Base-by-base conservation (phyloP, 2,329 filamentous ascomycete genomes). In the Bipolaris gigantea region DNA sequence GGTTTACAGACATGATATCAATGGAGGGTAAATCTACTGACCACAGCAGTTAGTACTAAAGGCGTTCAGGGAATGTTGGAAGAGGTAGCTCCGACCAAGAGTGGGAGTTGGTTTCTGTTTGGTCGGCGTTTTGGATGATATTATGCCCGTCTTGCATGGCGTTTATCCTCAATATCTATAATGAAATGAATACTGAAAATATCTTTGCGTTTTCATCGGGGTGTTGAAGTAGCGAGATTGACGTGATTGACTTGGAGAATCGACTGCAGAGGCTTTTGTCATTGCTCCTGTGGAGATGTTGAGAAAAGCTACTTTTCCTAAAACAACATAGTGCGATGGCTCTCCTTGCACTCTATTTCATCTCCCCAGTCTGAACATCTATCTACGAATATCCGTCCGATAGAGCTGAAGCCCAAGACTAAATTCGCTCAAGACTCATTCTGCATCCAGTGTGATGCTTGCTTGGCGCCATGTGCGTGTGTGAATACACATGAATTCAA, bases 41-140 rank as follows among this genome's bases (percentile, higher is more conserved):
- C 51, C 13, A 55, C 38, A 19, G 42, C 34, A 32, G 21, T 18
- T 21, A 43, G 25, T 47, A 23, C 43, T 34, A 27, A 25, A 9
- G 43, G 53, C 30, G 23, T 34, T 48, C 10, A 11, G 30, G 34
- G 4, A 23, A 41, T 19, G 34, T 32, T 32, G n/a, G 27, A 19
- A 35, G 51, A 54, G 13, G 42, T 34, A 21, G 35, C 18, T 21
- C 33, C 21, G 9, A 13, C 16, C 18, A 25, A 16, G 34, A 33
- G 27, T 27, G 34, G 34, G 36, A 8, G 41, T 27, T 50, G 34
- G 21, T 35, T 50, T 43, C 21, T 35, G 47, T 45, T 45, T 18
- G 39, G 35, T 34, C 21, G 40, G 51, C 47, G 51, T 54, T 7
- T 16, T 41, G 30, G 6, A 35, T 35, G 30, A 54, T 50, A 47